These are phyloP conservation scores for Cystofilobasidium bisporidii DNA, from an alignment of 768 basidiomycete species.

Conservation along the genomic window DNA sequence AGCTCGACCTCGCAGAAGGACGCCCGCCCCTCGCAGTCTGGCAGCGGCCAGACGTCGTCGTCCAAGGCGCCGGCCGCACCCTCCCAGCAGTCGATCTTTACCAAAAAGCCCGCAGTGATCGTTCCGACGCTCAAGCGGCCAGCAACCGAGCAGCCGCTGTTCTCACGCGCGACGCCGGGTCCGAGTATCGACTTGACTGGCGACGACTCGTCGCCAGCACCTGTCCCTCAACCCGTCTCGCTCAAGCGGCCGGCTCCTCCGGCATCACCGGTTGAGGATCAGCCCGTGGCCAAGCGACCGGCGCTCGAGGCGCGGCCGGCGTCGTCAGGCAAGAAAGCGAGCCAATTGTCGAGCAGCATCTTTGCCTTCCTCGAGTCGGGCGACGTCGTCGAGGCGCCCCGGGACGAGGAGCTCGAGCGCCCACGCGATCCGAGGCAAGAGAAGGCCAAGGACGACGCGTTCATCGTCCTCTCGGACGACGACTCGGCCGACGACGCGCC, in stretches of 20 bases:
- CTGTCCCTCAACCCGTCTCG: neutral
- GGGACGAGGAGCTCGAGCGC: neutral
- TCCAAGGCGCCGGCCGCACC: neutral
- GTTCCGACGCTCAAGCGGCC: neutral
- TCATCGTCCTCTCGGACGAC: neutral
- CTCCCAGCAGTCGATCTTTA: constrained; percentile 2
- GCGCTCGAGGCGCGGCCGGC: neutral
- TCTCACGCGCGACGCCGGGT: neutral
- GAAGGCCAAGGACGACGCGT: neutral
- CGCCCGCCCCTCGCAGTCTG: no score
- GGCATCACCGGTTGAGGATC: neutral
- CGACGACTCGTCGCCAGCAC: neutral
- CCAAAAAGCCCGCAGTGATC: neutral
- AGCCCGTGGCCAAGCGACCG: neutral
- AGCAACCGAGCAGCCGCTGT: neutral
- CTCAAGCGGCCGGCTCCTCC: neutral
- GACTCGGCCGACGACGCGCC: neutral
- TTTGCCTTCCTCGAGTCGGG: neutral
- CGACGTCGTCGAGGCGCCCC: neutral
- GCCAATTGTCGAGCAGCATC: neutral
- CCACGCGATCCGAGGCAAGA: neutral
- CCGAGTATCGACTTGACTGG: neutral
- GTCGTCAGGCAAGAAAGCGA: neutral
- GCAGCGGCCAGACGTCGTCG: no score
- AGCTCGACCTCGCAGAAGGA: no score